Percentiles rank a stretch among this genome's conserved stretches.
These are phyloP conservation scores for Mycosarcoma maydis DNA, from an alignment of 1,284 basidiomycete genomes.

Conservation along the genomic window DNA sequence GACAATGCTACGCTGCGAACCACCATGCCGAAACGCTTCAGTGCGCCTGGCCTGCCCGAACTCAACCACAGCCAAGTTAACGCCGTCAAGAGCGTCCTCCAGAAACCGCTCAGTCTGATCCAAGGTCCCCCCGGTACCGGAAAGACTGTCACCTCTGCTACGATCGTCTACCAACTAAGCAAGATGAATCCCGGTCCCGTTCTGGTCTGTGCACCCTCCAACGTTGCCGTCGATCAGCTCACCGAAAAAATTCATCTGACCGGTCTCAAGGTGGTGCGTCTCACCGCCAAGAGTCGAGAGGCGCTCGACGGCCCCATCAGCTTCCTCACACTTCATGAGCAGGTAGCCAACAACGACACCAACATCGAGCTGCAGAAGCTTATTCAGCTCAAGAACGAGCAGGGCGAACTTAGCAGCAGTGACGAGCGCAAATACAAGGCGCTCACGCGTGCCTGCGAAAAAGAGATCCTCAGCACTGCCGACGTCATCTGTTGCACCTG, in stretches of 20 bases:
- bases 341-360: slow-evolving; percentile 85
- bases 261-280: slow-evolving; percentile 94
- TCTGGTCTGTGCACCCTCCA: slow-evolving; percentile 97
- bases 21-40: slow-evolving; percentile 95
- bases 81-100: slow-evolving; percentile 96
- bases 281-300: slow-evolving; percentile 97
- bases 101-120: slow-evolving; percentile 97
- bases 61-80: slow-evolving; percentile 99
- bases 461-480: slow-evolving; percentile 91
- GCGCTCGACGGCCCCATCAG: slow-evolving; percentile 91
- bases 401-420: slow-evolving; percentile 92
- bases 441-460: slow-evolving; percentile 91
- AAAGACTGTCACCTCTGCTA: slow-evolving; percentile 99
- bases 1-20: slow-evolving; percentile 82
- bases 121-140: slow-evolving; percentile 96
- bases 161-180: slow-evolving; percentile 96
- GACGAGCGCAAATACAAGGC: slow-evolving; percentile 99
- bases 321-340: slow-evolving; percentile 94
- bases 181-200: slow-evolving; percentile 99
- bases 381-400: slow-evolving; percentile 95
- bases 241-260: slow-evolving; percentile 98
- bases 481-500: slow-evolving; percentile 99
- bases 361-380: slow-evolving; percentile 92
- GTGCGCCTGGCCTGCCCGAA: slow-evolving; percentile 95
- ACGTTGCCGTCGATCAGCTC: slow-evolving; percentile 98